Evolutionary conservation across 371 early-diverging fungal species (phyloP).

Genomic region (Rhizomucor miehei): DNA sequence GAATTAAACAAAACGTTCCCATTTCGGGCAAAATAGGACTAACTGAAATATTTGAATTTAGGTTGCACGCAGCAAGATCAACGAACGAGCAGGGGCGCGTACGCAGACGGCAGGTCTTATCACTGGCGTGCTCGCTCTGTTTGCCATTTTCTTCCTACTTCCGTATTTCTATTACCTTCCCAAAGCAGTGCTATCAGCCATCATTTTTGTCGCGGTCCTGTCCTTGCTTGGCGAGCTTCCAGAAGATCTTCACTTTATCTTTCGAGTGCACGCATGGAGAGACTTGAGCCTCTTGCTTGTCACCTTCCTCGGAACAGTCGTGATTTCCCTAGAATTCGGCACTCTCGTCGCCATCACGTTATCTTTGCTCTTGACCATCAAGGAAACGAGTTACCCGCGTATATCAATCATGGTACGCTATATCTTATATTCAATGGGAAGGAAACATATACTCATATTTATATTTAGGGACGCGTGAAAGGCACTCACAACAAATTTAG

Average conservation of each 20-base stretch:
- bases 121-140: conserved; percentile 67
- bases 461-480: conserved; percentile 39
- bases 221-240: conserved; percentile 78
- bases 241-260: conserved; percentile 80
- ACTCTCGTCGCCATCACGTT: conserved; percentile 83
- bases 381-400: conserved; percentile 83
- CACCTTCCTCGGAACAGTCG: conserved; percentile 81
- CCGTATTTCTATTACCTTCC: conserved; percentile 88
- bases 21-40: no score
- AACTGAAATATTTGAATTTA: conserved; percentile 12
- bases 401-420: conserved; percentile 70
- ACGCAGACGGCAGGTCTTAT: conserved; percentile 90
- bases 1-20: not conserved
- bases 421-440: not conserved
- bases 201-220: conserved; percentile 85
- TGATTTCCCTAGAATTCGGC: conserved; percentile 88
- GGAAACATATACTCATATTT: not conserved
- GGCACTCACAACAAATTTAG: conserved; percentile 42
- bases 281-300: conserved; percentile 78
- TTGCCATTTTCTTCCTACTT: conserved; percentile 77
- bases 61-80: conserved; percentile 86
- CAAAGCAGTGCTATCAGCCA: conserved; percentile 76
- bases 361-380: conserved; percentile 85
- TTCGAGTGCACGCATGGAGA: conserved; percentile 80
- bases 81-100: conserved; percentile 83